A percentile compares a stretch with the other conserved stretches of the same genome.
These are phyloP conservation scores for Cercospora zeae-maydis DNA, from an alignment of 2,329 filamentous ascomycete species.

Conservation along the genomic window DNA sequence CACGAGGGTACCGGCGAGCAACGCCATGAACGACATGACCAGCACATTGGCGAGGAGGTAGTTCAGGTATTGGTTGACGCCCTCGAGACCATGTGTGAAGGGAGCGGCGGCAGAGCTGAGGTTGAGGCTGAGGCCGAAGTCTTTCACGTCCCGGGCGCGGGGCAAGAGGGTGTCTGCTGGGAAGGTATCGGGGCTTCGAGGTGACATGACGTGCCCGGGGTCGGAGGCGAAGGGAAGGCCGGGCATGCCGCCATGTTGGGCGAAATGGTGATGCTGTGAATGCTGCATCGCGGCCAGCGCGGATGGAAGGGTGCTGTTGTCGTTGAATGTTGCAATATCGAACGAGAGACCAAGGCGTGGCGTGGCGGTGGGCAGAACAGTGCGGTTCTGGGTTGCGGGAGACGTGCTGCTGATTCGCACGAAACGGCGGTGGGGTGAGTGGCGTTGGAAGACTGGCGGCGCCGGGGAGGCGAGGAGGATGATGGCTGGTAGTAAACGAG, in stretches of 20 bases:
- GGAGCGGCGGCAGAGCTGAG: slow-evolving; percentile 22
- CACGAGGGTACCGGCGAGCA: slow-evolving; percentile 39
- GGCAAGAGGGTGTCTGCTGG: slow-evolving; percentile 10
- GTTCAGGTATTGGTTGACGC: slow-evolving; percentile 49
- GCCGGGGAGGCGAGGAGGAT: neutral
- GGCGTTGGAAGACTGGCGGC: neutral
- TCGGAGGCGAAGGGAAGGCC: slow-evolving; percentile 13
- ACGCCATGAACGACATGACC: slow-evolving; percentile 37
- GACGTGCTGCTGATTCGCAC: neutral
- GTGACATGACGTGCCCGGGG: slow-evolving; percentile 21
- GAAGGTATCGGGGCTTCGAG: slow-evolving; percentile 19
- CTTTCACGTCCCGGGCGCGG: slow-evolving; percentile 7
- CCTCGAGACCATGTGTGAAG: slow-evolving; percentile 43
- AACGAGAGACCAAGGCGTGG: slow-evolving; percentile 15
- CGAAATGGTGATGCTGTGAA: slow-evolving; percentile 17
- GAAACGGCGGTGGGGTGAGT: neutral
- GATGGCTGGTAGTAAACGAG: neutral
- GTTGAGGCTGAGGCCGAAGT: slow-evolving; percentile 21
- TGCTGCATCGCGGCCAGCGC: slow-evolving; percentile 25
- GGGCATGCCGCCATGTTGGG: slow-evolving; percentile 11
- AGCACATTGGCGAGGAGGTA: slow-evolving; percentile 47
- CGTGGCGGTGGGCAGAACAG: neutral
- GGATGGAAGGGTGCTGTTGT: slow-evolving; percentile 11
- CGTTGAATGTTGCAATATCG: slow-evolving; percentile 3
- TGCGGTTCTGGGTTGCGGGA: neutral